These are phyloP conservation scores for Starmerella asiatica DNA, from an alignment of 805 yeast genomes.

Conservation along the genomic window DNA sequence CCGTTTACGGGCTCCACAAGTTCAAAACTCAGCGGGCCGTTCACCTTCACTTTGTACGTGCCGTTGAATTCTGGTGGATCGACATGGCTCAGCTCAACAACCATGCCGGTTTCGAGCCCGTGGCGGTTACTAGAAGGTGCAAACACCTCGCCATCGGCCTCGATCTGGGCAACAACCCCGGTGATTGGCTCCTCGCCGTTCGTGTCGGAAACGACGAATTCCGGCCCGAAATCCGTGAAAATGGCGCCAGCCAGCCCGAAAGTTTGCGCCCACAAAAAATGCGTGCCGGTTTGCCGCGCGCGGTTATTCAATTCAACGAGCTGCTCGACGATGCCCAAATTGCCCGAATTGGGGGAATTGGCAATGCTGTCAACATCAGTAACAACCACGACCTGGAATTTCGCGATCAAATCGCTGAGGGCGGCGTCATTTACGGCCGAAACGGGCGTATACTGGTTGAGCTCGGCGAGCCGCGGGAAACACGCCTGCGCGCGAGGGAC, in stretches of 20 bases:
- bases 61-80: conserved; percentile 73
- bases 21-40: conserved; percentile 90
- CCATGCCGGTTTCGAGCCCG: conserved; percentile 84
- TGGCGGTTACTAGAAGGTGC: conserved; percentile 87
- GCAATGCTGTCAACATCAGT: conserved; percentile 48
- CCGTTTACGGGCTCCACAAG: conserved; percentile 39
- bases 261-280: conserved; percentile 67
- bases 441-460: conserved; percentile 84
- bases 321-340: conserved; percentile 38
- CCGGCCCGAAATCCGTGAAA: conserved; percentile 80
- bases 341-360: conserved; percentile 5
- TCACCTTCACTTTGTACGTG: conserved; percentile 56
- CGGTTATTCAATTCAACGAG: conserved; percentile 62
- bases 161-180: conserved; percentile 85
- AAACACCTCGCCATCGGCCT: conserved; percentile 53
- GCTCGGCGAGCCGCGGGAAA: conserved; percentile 56
- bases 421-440: conserved; percentile 36
- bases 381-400: conserved; percentile 72
- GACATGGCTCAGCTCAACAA: conserved; percentile 73
- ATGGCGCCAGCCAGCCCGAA: conserved; percentile 80
- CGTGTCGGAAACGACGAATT: conserved; percentile 66
- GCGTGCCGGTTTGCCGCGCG: conserved; percentile 60
- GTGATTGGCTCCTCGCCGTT: conserved; percentile 85
- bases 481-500: conserved; percentile 60
- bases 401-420: conserved; percentile 38